phyloP scores from a whole-genome alignment of 345 rosid genomes.

The Eucalyptus erythrocorys region DNA sequence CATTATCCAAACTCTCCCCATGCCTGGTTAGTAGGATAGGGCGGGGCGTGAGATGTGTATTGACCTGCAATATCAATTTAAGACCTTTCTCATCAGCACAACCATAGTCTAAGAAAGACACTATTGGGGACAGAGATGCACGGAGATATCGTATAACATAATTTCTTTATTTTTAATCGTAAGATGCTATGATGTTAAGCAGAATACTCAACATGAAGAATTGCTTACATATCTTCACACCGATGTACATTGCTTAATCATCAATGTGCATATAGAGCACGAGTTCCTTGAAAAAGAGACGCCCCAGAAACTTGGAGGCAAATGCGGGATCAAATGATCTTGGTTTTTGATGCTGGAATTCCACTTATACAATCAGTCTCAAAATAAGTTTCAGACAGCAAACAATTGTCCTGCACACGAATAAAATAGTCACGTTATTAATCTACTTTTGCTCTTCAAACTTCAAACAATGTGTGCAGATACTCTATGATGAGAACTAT shows the following conservation, averaged over 20 bases:
- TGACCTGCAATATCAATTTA: conserved; percentile 47
- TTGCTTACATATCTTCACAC: background rate
- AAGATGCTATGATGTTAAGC: background rate
- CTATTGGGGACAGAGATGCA: background rate
- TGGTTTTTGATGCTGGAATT: background rate
- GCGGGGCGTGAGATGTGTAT: conserved; percentile 96
- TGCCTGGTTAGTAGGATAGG: conserved; percentile 98
- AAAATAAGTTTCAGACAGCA: background rate
- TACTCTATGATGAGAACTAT: background rate
- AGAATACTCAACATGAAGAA: background rate
- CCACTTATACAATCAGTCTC: background rate
- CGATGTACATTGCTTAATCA: background rate
- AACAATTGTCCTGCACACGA: background rate
- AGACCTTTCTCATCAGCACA: background rate
- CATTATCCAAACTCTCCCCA: conserved; percentile 96
- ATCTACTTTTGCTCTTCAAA: background rate
- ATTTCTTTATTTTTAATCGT: background rate
- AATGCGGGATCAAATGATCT: background rate
- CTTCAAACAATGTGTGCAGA: background rate
- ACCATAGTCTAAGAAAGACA: background rate
- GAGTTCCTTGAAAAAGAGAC: background rate
- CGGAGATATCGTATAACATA: background rate
- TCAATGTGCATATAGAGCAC: background rate
- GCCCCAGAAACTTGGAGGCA: background rate
- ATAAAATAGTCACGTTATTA: background rate